Conservation (phyloP, 805 yeast species). For the Zygotorulaspora chibaensis region DNA sequence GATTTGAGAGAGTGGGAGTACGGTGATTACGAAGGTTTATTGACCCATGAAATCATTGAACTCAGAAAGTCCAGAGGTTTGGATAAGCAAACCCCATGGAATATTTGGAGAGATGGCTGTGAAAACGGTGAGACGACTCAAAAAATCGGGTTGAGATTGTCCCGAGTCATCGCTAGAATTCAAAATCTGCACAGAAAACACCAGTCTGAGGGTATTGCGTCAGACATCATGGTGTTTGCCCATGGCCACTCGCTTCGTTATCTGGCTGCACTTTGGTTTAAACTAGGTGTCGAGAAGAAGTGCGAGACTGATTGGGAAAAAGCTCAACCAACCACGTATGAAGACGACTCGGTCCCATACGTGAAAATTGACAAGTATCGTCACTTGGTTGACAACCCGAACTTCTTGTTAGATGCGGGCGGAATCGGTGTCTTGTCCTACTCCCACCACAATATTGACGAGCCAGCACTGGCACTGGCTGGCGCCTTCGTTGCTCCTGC, state of each 20-base stretch:
- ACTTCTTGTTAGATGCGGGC: slow-evolving; percentile 86
- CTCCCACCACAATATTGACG: slow-evolving; percentile 77
- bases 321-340: slow-evolving; percentile 21
- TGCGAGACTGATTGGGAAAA: slow-evolving; percentile 23
- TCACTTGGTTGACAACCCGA: slow-evolving; percentile 55
- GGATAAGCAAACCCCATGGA: slow-evolving; percentile 53
- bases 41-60: slow-evolving; percentile 60
- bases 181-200: slow-evolving; percentile 55
- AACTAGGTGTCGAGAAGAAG: slow-evolving; percentile 32
- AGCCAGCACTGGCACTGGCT: slow-evolving; percentile 81
- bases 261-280: slow-evolving; percentile 84
- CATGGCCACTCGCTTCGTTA: slow-evolving; percentile 93
- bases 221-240: slow-evolving; percentile 80
- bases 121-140: slow-evolving; percentile 76
- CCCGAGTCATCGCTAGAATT: slow-evolving; percentile 61
- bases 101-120: slow-evolving; percentile 90
- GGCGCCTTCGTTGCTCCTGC: slow-evolving; percentile 78
- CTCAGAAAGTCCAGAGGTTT: slow-evolving; percentile 59
- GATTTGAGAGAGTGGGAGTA: slow-evolving; percentile 93
- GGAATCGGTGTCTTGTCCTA: slow-evolving; percentile 91
- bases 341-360: slow-evolving; percentile 34
- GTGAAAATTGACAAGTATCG: slow-evolving; percentile 34
- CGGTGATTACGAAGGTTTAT: slow-evolving; percentile 89
- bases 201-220: slow-evolving; percentile 45
- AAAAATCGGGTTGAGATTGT: slow-evolving; percentile 68